phyloP scores from a whole-genome alignment of 371 early-diverging fungal genomes.

The Hamiltosporidium magnivora region DNA sequence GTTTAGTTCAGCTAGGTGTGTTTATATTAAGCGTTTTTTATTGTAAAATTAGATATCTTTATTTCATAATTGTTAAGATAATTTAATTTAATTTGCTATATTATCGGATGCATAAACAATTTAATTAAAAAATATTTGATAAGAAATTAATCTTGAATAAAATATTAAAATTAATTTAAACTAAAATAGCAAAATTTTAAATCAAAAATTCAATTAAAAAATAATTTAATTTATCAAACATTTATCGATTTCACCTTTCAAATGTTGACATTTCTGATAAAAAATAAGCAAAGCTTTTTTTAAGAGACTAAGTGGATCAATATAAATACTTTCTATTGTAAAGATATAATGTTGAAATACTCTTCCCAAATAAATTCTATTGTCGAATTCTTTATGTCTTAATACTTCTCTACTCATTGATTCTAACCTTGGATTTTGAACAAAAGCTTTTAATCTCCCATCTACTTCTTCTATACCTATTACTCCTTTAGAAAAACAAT shows the following conservation, averaged over 20 bases:
- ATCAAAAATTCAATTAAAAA: no score
- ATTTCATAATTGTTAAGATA: no score
- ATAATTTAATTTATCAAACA: background rate
- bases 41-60: no score
- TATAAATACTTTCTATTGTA: constrained; percentile 32
- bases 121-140: no score
- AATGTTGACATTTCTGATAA: constrained; percentile 10
- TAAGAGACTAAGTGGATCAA: constrained; percentile 34
- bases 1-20: no score
- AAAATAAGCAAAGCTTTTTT: constrained; percentile 28
- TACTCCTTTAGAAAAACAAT: constrained; percentile 78
- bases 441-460: constrained; percentile 61
- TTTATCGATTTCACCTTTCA: constrained; percentile 23
- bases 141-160: no score
- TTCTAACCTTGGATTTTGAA: constrained; percentile 78
- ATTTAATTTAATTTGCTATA: no score
- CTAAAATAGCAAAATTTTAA: no score
- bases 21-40: no score
- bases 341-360: constrained; percentile 84
- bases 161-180: no score
- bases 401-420: constrained; percentile 83
- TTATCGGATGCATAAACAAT: no score
- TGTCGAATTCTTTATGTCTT: constrained; percentile 75
- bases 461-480: constrained; percentile 64
- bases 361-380: constrained; percentile 72